phyloP scores from a whole-genome alignment of 305 asterid species.

The Rubia tinctorum region DNA sequence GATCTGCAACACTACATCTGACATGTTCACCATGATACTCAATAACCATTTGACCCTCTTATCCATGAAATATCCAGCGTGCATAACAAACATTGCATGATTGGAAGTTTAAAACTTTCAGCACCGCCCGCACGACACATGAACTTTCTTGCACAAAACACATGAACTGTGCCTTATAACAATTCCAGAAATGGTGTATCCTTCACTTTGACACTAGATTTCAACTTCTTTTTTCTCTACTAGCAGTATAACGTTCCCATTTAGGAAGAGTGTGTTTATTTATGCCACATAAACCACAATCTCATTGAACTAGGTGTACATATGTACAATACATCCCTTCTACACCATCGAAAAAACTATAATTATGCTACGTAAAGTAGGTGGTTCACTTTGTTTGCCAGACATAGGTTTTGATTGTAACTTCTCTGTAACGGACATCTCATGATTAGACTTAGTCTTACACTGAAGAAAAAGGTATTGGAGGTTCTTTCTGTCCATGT shows the following conservation, averaged over 20 bases:
- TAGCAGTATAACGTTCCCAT: conserved; percentile 66
- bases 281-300: conserved; percentile 76
- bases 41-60: conserved; percentile 94
- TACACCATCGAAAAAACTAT: conserved; percentile 63
- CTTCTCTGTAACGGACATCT: background rate
- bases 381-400: conserved; percentile 38
- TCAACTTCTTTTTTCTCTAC: conserved; percentile 59
- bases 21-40: conserved; percentile 95
- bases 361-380: conserved; percentile 51
- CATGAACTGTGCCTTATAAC: conserved; percentile 71
- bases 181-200: conserved; percentile 62
- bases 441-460: conserved; percentile 42
- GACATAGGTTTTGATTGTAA: conserved; percentile 24
- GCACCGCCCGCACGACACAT: conserved; percentile 91
- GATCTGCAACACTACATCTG: conserved; percentile 84
- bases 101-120: conserved; percentile 79
- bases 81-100: conserved; percentile 84
- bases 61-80: conserved; percentile 95
- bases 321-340: conserved; percentile 17
- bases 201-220: conserved; percentile 86
- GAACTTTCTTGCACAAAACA: conserved; percentile 74
- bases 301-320: conserved; percentile 59
- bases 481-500: conserved; percentile 28
- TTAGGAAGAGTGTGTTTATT: conserved; percentile 68
- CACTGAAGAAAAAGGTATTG: conserved; percentile 60